Base-by-base conservation (phyloP, 2,329 filamentous ascomycete species). In the Colletotrichum agaves region DNA sequence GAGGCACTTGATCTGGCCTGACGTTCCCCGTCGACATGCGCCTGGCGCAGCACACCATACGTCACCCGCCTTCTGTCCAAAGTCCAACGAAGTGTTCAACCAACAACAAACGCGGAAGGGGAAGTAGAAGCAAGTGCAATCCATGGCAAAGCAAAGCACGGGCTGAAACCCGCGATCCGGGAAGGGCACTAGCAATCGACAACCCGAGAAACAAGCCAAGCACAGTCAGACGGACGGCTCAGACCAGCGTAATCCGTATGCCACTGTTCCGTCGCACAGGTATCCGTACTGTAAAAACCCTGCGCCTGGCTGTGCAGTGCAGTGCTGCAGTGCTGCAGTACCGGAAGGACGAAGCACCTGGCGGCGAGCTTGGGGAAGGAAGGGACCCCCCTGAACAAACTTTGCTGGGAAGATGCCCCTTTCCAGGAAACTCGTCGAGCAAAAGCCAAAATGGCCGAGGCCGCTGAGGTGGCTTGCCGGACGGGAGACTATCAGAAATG, bases 331-430 rank as follows among this genome's bases (percentile, higher is more conserved):
- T 47, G 44, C 37, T 44, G 55, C 46, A 56, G 44, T 17, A 56
- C 33, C 57, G 58, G 47, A 15, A 50, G 59, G 31, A 43, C 59
- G 60, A 59, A 67, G 59, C 63, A 67, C 60, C 37, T 39, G 31
- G 60, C 52, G 52, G 52, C 43, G 50, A 49, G 43, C 52, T 52
- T 50, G 44, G n/a, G 50, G 59, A 21, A 27, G 33, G 12, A 37
- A 50, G 52, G 64, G 37, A 19, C 15, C 43, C 15, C 52, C 64
- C 64, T 53, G 52, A 19, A 5, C 27, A 19, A 4, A 19, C 4
- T 46, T n/a, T 44, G n/a, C 64, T 27, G 37, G 64, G 64, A 63
- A 63, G 37, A 58, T 63, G 64, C 64, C 64, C 64, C 64, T 67
- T 53, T 39, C 15, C 44, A 55, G 59, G 59, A 63, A 37, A 49